Base-by-base conservation (phyloP, 805 yeast species). In the Metschnikowia bowlesiae region DNA sequence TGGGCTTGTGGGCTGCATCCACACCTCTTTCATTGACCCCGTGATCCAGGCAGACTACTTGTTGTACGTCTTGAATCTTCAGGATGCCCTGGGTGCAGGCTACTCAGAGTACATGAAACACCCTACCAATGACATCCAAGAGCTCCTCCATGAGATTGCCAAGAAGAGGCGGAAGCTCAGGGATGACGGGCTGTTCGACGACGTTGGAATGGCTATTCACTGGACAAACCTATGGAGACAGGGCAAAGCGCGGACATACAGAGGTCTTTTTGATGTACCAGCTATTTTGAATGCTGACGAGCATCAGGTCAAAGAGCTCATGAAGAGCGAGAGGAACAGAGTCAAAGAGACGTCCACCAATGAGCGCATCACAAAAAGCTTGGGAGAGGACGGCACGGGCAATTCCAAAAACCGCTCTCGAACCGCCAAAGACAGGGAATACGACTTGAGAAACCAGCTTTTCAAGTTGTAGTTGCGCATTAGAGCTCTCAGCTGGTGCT, bases 1-100 rank as follows among this genome's bases (percentile, higher is more conserved):
- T 36, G 75, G 87, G 1, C 67, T 90, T 16, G 82, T 86, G 35
- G 95, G 96, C 1, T 84, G 94, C 44, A 85, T 91, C 6, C 82
- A 82, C 50, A 71, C 80, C 5, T 76, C 78, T 13, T 71, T 79
- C n/a, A 78, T 89, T 13, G 97, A 91, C 62, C 96, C 96, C 0
- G 82, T 86, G 3, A 78, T 89, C 32, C 87, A 85, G 48, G 96
- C 96, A 0, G 98, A 92, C 63, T 92, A 86, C 64, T 68, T 92
- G 34, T 71, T 92, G 30, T 94, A 75, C 60, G 68, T 86, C 22
- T 69, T 91, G 68, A 92, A 94, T 62, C 63, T 83, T 14, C 85
- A 81, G 53, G 80, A 78, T 50, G 71, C 75, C 2, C 57, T 66
- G 4, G 83, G 83, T 2, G 50, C 57, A 9, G 62, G 67, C 8